Evolutionary conservation across 306 rosid species (phyloP).

Genomic region (Pyrus betulifolia): DNA sequence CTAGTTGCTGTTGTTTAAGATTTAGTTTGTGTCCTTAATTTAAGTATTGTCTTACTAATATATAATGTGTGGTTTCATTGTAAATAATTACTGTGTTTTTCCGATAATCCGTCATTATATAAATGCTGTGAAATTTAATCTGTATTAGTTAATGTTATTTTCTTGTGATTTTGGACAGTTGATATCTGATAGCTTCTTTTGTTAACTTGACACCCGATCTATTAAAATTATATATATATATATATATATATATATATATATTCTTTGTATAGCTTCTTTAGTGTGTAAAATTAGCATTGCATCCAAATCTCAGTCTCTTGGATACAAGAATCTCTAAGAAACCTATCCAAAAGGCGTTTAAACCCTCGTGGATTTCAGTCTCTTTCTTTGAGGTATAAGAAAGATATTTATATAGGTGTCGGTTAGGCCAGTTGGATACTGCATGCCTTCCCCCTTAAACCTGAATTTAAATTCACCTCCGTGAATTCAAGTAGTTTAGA

Average conservation of each 20-base stretch:
- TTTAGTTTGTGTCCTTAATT: neutral
- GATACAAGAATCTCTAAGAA: neutral
- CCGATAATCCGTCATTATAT: neutral
- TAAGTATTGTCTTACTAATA: neutral
- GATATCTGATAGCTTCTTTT: neutral
- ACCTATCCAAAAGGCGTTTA: neutral
- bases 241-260: neutral
- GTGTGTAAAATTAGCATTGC: neutral
- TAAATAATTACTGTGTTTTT: neutral
- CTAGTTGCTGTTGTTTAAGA: neutral
- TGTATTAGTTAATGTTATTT: neutral
- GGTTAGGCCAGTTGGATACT: neutral
- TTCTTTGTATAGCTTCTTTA: neutral
- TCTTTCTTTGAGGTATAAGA: neutral
- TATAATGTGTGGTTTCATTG: neutral
- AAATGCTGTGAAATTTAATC: neutral
- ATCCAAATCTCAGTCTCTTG: neutral
- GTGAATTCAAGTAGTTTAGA: neutral
- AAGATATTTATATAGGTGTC: too few relatives aligned
- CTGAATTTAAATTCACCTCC: neutral
- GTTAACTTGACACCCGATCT: neutral
- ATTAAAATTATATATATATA: neutral
- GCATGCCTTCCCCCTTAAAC: neutral
- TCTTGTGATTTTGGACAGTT: neutral
- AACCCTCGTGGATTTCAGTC: neutral